Percentiles rank a stretch among this genome's conserved stretches.
phyloP scores from a whole-genome alignment of 2,329 filamentous ascomycete species.

The Monilinia fructigena region DNA sequence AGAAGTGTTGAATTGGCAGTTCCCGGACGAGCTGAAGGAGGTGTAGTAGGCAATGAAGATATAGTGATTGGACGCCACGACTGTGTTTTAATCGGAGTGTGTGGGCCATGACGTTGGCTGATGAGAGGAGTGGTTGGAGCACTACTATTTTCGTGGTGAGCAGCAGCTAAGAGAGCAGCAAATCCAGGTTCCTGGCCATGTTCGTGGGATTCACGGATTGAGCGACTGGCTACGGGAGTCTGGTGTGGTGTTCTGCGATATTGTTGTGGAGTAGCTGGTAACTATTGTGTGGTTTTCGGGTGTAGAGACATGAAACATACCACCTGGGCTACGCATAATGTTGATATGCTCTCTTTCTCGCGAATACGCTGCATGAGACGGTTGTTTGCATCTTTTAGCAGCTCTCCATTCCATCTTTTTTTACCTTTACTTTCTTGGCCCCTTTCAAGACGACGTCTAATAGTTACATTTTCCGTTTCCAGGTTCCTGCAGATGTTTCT shows the following conservation, averaged over 20 bases:
- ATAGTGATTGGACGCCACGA: slow-evolving; percentile 77
- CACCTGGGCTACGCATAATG: slow-evolving; percentile 71
- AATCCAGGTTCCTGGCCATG: slow-evolving; percentile 62
- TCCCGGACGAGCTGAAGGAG: slow-evolving; percentile 52
- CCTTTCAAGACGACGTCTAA: slow-evolving; percentile 64
- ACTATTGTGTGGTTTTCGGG: slow-evolving; percentile 48
- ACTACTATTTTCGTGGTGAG: slow-evolving; percentile 73
- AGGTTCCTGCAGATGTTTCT: slow-evolving; percentile 65
- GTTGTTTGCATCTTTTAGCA: slow-evolving; percentile 70
- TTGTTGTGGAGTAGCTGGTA: slow-evolving; percentile 45
- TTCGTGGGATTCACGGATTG: slow-evolving; percentile 42
- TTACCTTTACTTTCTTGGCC: slow-evolving; percentile 74
- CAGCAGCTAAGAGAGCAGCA: slow-evolving; percentile 70
- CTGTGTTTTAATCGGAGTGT: slow-evolving; percentile 59
- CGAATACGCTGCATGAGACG: slow-evolving; percentile 79
- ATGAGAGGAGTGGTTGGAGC: slow-evolving; percentile 66
- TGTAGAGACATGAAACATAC: slow-evolving; percentile 62
- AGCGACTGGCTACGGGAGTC: slow-evolving; percentile 46
- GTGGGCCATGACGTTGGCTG: slow-evolving; percentile 40
- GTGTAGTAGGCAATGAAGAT: slow-evolving; percentile 80
- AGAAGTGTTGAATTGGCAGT: slow-evolving; percentile 52
- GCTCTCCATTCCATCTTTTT: slow-evolving; percentile 70
- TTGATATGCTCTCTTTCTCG: slow-evolving; percentile 88
- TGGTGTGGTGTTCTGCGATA: slow-evolving; percentile 52
- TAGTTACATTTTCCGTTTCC: slow-evolving; percentile 61